These are phyloP conservation scores for Stenogyne calaminthoides DNA, from an alignment of 305 asterid species.

Conservation along the genomic window DNA sequence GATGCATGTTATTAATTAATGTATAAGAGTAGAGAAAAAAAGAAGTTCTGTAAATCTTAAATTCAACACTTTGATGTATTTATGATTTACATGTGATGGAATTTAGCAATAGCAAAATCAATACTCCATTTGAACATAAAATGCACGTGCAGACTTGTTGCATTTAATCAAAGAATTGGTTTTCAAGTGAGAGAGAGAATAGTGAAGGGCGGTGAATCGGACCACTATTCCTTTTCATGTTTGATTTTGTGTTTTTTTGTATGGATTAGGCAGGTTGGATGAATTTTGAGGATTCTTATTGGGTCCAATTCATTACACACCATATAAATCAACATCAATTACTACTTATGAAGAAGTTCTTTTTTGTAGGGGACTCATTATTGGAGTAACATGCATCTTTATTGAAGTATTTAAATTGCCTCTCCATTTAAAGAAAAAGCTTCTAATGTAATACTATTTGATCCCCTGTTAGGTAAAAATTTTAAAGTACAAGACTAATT, in stretches of 20 bases:
- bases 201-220: not conserved
- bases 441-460: not conserved
- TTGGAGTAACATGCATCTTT: not conserved
- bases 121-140: not conserved
- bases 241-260: not conserved
- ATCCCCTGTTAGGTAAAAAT: not conserved
- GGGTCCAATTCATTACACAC: not conserved
- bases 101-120: not conserved
- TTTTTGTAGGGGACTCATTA: not conserved
- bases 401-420: not conserved
- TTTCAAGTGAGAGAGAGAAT: not conserved
- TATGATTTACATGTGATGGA: not conserved
- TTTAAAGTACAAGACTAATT: too few species aligned
- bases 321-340: not conserved
- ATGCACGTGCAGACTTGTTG: not conserved
- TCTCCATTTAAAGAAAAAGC: not conserved
- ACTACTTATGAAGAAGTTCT: not conserved
- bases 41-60: too few species aligned
- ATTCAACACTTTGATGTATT: too few species aligned
- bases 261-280: not conserved
- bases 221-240: not conserved
- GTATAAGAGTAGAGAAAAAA: too few species aligned
- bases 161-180: not conserved
- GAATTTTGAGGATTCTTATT: not conserved
- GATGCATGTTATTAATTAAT: too few species aligned